Evolutionary conservation across 2,329 filamentous ascomycete genomes (phyloP).

Genomic region (Ceratocystis destructans): DNA sequence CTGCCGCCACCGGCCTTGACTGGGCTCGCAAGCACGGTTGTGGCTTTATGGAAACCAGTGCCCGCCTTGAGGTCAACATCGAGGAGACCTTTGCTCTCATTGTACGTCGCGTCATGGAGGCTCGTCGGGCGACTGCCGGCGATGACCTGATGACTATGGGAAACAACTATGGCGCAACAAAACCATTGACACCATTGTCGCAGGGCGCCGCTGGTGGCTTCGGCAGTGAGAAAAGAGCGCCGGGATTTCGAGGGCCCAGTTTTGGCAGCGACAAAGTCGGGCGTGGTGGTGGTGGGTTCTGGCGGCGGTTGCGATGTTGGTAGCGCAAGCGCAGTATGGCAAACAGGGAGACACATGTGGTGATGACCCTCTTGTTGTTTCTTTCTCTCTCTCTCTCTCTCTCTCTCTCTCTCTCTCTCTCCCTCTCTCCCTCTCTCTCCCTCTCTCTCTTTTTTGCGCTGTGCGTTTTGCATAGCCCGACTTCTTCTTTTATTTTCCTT

Average conservation of each 20-base stretch:
- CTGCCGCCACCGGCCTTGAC: conserved; percentile 57
- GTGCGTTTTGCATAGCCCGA: neutral
- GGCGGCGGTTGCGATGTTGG: conserved; percentile 45
- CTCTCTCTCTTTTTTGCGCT: conserved; percentile 9
- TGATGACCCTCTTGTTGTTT: neutral
- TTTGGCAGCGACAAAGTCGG: conserved; percentile 33
- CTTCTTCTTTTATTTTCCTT: neutral
- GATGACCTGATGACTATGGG: conserved; percentile 27
- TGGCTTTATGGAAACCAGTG: conserved; percentile 84
- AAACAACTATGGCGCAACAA: conserved; percentile 42
- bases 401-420: too few species aligned
- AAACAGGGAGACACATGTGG: neutral
- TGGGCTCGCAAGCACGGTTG: conserved; percentile 61
- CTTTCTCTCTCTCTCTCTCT: neutral
- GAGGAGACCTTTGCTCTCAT: conserved; percentile 74
- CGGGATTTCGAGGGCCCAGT: conserved; percentile 33
- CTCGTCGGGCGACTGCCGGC: conserved; percentile 37
- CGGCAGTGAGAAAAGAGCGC: conserved; percentile 33
- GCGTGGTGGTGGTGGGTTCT: conserved; percentile 35
- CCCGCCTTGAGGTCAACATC: conserved; percentile 71
- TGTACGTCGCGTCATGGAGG: conserved; percentile 47
- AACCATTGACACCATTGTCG: conserved; percentile 42
- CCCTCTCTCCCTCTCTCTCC: neutral
- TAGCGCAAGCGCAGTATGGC: conserved; percentile 24
- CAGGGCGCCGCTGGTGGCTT: conserved; percentile 24